These are phyloP conservation scores for Hypoxylon fragiforme DNA, from an alignment of 495 filamentous ascomycete species.

Conservation along the genomic window DNA sequence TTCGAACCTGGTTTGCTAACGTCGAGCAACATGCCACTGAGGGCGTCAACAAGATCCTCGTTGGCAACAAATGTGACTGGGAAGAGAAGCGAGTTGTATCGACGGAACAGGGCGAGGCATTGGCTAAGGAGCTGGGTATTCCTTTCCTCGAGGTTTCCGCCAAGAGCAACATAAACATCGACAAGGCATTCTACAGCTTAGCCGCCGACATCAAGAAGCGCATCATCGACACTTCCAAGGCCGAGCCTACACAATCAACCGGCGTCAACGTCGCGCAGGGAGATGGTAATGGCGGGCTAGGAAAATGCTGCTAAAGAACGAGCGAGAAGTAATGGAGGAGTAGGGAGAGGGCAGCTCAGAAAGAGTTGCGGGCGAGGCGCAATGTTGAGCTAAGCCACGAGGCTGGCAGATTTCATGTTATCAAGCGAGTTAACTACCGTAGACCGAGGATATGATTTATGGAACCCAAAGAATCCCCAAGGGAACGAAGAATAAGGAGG, in stretches of 20 bases:
- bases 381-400: slow-evolving; percentile 7
- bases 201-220: slow-evolving; percentile 97
- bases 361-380: slow-evolving; percentile 13
- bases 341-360: not conserved
- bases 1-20: slow-evolving; percentile 98
- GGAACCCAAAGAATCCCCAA: slow-evolving; percentile 19
- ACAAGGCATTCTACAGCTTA: slow-evolving; percentile 96
- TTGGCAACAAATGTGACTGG: slow-evolving; percentile 99
- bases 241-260: slow-evolving; percentile 64
- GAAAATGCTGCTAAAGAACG: slow-evolving; percentile 80
- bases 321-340: not conserved
- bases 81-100: slow-evolving; percentile 96
- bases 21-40: slow-evolving; percentile 99
- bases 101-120: slow-evolving; percentile 87
- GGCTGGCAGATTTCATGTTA: slow-evolving; percentile 20
- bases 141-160: slow-evolving; percentile 98
- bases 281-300: slow-evolving; percentile 59
- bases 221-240: slow-evolving; percentile 82
- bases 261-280: slow-evolving; percentile 71
- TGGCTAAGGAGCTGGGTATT: slow-evolving; percentile 95
- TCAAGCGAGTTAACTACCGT: slow-evolving; percentile 28
- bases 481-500: slow-evolving; percentile 12
- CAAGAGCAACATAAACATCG: slow-evolving; percentile 99
- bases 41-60: slow-evolving; percentile 99
- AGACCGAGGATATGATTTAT: slow-evolving; percentile 35